Conservation (phyloP, 2,329 filamentous ascomycete genomes). For the Metarhizium robertsii region DNA sequence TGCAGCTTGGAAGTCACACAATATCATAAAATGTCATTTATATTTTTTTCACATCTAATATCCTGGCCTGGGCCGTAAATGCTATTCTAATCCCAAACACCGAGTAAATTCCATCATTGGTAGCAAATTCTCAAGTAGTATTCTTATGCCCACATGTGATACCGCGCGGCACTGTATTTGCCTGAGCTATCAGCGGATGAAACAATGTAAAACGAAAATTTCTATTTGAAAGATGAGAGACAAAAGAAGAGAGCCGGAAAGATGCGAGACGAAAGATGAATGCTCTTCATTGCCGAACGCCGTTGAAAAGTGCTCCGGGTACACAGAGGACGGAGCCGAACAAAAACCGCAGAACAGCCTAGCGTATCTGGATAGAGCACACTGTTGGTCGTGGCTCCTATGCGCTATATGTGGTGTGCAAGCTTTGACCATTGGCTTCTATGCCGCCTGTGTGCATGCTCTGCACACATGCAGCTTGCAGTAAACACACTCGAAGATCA, state of each 20-base stretch:
- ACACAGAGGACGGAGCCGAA: not conserved
- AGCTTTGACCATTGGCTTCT: conserved; percentile 1
- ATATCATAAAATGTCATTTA: not conserved
- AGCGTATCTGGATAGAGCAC: not conserved
- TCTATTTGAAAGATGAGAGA: not conserved
- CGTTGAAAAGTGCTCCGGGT: not conserved
- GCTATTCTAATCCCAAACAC: not conserved
- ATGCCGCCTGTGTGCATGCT: conserved; percentile 38
- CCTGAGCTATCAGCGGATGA: not conserved
- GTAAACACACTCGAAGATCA: conserved; percentile 60
- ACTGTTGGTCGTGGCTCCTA: not conserved
- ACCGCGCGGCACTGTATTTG: not conserved
- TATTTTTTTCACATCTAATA: not conserved
- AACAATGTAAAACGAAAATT: not conserved
- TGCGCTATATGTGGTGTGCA: not conserved
- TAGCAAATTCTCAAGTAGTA: not conserved
- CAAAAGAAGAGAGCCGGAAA: not conserved
- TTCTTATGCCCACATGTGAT: not conserved
- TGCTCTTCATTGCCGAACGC: not conserved
- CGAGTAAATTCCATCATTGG: not conserved
- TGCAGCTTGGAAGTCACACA: not conserved
- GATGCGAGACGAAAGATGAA: not conserved
- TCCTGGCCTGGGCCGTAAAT: not conserved
- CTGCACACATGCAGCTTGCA: conserved; percentile 59
- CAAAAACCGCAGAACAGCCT: not conserved